Base-by-base conservation (phyloP, 805 yeast species). In the Candida mattraensis region DNA sequence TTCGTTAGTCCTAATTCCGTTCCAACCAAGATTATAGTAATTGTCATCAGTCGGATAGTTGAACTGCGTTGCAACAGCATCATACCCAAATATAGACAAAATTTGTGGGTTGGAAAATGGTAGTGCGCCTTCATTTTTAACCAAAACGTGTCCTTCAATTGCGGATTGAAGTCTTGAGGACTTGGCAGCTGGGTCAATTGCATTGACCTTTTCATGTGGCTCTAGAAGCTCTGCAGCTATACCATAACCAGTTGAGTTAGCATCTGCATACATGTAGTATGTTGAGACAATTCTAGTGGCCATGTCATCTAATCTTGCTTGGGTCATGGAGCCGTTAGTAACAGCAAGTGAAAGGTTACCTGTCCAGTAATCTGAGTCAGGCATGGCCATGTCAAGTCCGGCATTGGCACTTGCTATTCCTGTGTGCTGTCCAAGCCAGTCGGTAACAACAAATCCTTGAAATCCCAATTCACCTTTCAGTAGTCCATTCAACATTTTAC, bases 351-450 rank as follows among this genome's bases (percentile, higher is more conserved):
- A 74, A 37, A 79, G 61, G 16, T 70, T 69, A 1, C 78, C 80
- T 19, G 70, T 60, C 78, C 77, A 72, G 30, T 66, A 74, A 3
- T 24, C 41, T 44, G 69, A 72, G 1, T 66, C 78, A 1, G 84
- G 84, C 83, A 79, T 77, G 9, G 74, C 64, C 82, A 80, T 76
- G 55, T 80, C 85, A 21, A 76, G 56, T 2, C 86, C 86, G 2
- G 81, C 68, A 17, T 75, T 56, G 1, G 74, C 78, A 1, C 80
- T 67, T 33, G 67, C 64, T 4, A 77, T 76, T 5, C 84, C 83
- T 7, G 72, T 53, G 45, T 72, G 79, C 40, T 72, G 79, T 5
- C 80, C 83, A n/a, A 75, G 76, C 82, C 83, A 77, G 50, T 78
- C 84, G 18, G 80, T 68, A 38, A 77, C 70, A n/a, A 78, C 79